A percentile compares a stretch with the other conserved stretches of the same genome.
Conservation (phyloP, 2,329 filamentous ascomycete genomes). For the Hypoxylon sp. region DNA sequence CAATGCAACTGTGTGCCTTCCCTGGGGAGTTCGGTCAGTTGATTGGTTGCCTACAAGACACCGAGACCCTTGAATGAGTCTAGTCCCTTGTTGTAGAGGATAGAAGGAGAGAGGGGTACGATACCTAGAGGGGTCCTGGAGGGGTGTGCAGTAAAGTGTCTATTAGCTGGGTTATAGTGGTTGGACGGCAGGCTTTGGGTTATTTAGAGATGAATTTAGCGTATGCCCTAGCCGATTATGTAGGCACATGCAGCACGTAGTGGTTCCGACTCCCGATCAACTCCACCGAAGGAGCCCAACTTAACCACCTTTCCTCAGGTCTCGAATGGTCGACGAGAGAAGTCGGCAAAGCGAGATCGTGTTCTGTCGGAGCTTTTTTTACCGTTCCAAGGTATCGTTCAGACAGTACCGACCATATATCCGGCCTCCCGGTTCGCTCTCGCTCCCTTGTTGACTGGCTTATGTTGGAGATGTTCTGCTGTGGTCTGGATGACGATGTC, state of each 20-base stretch:
- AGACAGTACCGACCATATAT: constrained; percentile 27
- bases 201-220: constrained; percentile 18
- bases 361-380: constrained; percentile 38
- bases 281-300: constrained; percentile 27
- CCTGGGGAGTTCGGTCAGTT: constrained; percentile 27
- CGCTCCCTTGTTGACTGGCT: constrained; percentile 14
- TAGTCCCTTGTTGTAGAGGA: constrained; percentile 17
- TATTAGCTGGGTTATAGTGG: neutral
- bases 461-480: constrained; percentile 15
- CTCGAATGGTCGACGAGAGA: constrained; percentile 32
- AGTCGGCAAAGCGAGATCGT: constrained; percentile 32
- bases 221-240: constrained; percentile 32
- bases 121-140: neutral
- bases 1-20: constrained; percentile 39
- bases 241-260: constrained; percentile 28
- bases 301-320: constrained; percentile 34
- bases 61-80: constrained; percentile 29
- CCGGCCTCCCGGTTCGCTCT: constrained; percentile 20
- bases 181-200: neutral
- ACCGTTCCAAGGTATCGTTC: constrained; percentile 35
- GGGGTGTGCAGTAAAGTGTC: neutral
- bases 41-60: constrained; percentile 35
- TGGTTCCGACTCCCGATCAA: constrained; percentile 37
- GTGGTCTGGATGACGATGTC: constrained; percentile 30
- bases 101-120: neutral